These are phyloP conservation scores for Ascochyta koolunga DNA, from an alignment of 2,329 filamentous ascomycete genomes.

Conservation along the genomic window DNA sequence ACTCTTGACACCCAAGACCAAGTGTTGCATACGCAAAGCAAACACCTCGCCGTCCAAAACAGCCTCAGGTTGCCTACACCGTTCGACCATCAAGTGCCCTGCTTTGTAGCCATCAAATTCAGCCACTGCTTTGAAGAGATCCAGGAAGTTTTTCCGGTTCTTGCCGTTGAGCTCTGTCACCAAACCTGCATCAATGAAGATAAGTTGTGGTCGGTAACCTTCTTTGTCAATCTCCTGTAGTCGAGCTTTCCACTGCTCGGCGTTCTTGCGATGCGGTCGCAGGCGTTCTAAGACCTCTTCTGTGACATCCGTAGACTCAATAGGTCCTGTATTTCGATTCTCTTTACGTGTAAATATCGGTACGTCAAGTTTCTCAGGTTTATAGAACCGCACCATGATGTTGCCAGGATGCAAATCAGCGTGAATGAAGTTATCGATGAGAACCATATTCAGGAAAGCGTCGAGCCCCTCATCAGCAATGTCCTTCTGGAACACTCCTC, in stretches of 20 bases:
- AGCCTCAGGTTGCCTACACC: slow-evolving; percentile 88
- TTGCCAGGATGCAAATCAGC: slow-evolving; percentile 96
- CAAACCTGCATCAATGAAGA: slow-evolving; percentile 96
- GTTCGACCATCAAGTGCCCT: slow-evolving; percentile 93
- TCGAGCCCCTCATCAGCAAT: slow-evolving; percentile 95
- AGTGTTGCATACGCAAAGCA: slow-evolving; percentile 94
- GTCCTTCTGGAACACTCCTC: slow-evolving; percentile 89
- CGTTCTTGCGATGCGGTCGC: slow-evolving; percentile 72
- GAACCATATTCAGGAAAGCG: slow-evolving; percentile 93
- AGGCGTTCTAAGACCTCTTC: slow-evolving; percentile 84
- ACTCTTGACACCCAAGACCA: slow-evolving; percentile 89
- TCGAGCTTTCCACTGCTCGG: slow-evolving; percentile 73
- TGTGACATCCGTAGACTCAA: slow-evolving; percentile 74
- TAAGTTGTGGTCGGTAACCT: slow-evolving; percentile 89
- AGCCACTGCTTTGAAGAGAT: slow-evolving; percentile 92
- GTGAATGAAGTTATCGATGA: slow-evolving; percentile 97
- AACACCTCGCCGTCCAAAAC: slow-evolving; percentile 91
- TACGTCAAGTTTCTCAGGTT: slow-evolving; percentile 74
- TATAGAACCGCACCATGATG: slow-evolving; percentile 99
- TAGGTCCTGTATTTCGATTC: slow-evolving; percentile 41
- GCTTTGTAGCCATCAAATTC: slow-evolving; percentile 97
- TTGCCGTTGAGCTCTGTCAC: slow-evolving; percentile 89
- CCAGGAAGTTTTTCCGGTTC: slow-evolving; percentile 90
- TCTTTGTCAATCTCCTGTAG: slow-evolving; percentile 80
- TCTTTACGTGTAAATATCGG: slow-evolving; percentile 55